A percentile compares a stretch with the other conserved stretches of the same genome.
Evolutionary conservation across 139 green algal genomes (phyloP).

Genomic region (Astrephomene gubernaculifera): DNA sequence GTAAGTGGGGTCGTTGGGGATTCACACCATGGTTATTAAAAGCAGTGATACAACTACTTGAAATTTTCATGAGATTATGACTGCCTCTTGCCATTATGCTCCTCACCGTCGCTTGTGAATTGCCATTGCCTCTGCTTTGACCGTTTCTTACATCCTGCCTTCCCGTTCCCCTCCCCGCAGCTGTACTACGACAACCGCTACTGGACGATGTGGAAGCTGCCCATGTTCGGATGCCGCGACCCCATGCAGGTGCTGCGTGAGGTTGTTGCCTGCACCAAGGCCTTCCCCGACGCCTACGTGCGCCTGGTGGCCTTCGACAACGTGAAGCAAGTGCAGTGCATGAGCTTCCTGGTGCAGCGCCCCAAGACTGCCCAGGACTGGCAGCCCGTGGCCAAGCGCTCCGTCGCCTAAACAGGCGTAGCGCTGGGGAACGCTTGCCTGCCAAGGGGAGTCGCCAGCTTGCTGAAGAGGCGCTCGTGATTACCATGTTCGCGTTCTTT

Average conservation of each 20-base stretch:
- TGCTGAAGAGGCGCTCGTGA: neutral
- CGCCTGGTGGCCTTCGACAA: constrained; percentile 92
- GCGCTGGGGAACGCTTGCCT: too few species aligned
- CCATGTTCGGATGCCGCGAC: constrained; percentile 99
- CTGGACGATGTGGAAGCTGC: constrained; percentile 99
- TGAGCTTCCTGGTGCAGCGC: constrained; percentile 76
- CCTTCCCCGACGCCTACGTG: constrained; percentile 96
- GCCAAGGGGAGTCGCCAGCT: neutral
- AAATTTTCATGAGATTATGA: too few species aligned
- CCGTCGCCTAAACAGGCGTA: too few species aligned
- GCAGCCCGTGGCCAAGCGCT: constrained; percentile 59
- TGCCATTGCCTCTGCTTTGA: too few species aligned
- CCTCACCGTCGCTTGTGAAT: too few species aligned
- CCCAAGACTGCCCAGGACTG: constrained; percentile 69
- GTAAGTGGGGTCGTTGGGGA: too few species aligned
- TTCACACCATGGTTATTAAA: too few species aligned
- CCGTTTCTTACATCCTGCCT: neutral
- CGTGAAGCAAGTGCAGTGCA: constrained; percentile 75
- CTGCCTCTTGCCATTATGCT: too few species aligned
- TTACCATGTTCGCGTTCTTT: too few species aligned
- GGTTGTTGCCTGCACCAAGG: constrained; percentile 82
- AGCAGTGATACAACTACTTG: too few species aligned
- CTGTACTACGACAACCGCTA: constrained; percentile 95
- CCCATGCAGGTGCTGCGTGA: constrained; percentile 91
- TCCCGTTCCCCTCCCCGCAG: constrained; percentile 41